phyloP scores from a whole-genome alignment of 306 rosid genomes.

The Ochetophila trinervis region DNA sequence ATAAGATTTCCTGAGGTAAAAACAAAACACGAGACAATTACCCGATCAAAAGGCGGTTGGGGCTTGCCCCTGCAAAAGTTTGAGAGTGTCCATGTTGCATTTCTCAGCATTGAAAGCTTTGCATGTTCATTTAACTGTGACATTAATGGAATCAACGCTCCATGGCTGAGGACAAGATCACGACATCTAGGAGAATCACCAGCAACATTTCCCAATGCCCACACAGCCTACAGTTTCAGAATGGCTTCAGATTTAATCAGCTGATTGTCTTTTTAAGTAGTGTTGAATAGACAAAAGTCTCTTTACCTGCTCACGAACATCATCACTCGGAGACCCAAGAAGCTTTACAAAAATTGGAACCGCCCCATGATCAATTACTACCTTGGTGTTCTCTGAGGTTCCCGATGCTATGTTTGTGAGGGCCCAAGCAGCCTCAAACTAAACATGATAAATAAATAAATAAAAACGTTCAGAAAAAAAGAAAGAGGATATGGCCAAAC shows the following conservation, averaged over 20 bases:
- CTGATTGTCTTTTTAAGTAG: not conserved
- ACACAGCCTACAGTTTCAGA: conserved; percentile 63
- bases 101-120: conserved; percentile 89
- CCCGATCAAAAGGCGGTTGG: conserved; percentile 86
- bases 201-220: conserved; percentile 97
- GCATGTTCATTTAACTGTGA: conserved; percentile 88
- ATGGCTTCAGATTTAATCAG: not conserved
- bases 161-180: conserved; percentile 80
- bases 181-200: conserved; percentile 96
- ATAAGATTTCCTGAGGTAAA: not conserved
- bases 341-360: conserved; percentile 87
- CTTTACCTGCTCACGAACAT: conserved; percentile 91
- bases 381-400: conserved; percentile 86
- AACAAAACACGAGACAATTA: conserved; percentile 21
- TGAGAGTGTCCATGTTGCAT: conserved; percentile 92
- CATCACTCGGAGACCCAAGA: conserved; percentile 85
- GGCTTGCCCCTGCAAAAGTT: conserved; percentile 97
- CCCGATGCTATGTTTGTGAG: conserved; percentile 94
- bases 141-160: conserved; percentile 71
- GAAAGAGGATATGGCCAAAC: not conserved
- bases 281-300: not conserved
- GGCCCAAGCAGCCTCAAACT: conserved; percentile 99
- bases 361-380: conserved; percentile 89
- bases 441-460: conserved; percentile 13
- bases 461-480: conserved; percentile 4